Percentiles rank a stretch among this genome's conserved stretches.
Evolutionary conservation across 768 basidiomycete species (phyloP).

Genomic region (Hygrocybe coccinea): DNA sequence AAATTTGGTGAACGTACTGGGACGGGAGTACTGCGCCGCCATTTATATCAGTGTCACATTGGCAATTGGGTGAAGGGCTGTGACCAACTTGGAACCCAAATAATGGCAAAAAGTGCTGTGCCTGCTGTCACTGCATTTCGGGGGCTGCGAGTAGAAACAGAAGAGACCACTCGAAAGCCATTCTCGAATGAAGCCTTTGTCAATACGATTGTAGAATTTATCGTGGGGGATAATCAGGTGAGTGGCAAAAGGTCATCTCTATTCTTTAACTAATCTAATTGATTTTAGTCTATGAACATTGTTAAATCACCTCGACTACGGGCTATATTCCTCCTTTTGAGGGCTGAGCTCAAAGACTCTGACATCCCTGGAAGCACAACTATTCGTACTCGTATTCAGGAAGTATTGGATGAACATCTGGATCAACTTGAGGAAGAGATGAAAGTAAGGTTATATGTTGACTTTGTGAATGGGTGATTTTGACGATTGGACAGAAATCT

Average conservation of each 20-base stretch:
- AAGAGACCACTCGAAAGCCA: background rate
- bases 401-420: constrained; percentile 25
- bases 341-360: constrained; percentile 25
- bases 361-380: constrained; percentile 30
- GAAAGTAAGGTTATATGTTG: constrained; percentile 11
- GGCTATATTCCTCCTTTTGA: constrained; percentile 21
- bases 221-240: constrained; percentile 29
- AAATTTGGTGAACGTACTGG: background rate
- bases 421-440: constrained; percentile 17
- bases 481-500: constrained; percentile 16
- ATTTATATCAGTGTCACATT: constrained; percentile 13
- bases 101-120: constrained; percentile 18
- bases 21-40: constrained; percentile 4
- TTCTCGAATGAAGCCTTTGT: constrained; percentile 26
- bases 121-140: constrained; percentile 9
- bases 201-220: constrained; percentile 26
- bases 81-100: constrained; percentile 17
- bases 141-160: background rate
- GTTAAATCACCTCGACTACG: constrained; percentile 20
- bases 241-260: constrained; percentile 1
- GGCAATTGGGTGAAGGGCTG: constrained; percentile 19
- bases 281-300: constrained; percentile 19
- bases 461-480: background rate
- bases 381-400: constrained; percentile 19
- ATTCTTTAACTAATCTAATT: background rate